These are phyloP conservation scores for Hypoxylon sp. DNA, from an alignment of 2,329 filamentous ascomycete species.

Conservation along the genomic window DNA sequence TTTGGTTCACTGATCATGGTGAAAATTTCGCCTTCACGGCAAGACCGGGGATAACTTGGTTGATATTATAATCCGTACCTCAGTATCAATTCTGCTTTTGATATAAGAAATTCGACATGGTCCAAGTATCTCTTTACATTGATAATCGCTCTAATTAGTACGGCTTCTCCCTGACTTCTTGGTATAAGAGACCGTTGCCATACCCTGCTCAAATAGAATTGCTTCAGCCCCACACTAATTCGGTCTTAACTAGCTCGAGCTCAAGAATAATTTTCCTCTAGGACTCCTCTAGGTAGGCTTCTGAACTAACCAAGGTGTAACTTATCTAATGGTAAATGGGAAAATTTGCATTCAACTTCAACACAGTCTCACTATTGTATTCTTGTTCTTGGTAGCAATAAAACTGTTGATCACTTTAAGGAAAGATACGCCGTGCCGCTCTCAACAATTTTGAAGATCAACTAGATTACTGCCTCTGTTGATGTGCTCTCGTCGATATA, in stretches of 20 bases:
- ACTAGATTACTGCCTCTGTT: background rate
- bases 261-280: background rate
- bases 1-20: background rate
- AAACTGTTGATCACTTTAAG: background rate
- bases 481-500: background rate
- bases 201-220: too few species aligned
- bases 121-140: too few species aligned
- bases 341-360: background rate
- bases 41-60: background rate
- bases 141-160: too few species aligned
- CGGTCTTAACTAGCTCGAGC: too few species aligned
- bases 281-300: background rate
- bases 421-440: background rate
- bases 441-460: background rate
- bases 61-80: background rate
- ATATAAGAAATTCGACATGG: too few species aligned
- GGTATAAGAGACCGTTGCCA: too few species aligned
- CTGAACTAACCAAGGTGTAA: background rate
- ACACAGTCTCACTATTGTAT: background rate
- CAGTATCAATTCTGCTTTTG: too few species aligned
- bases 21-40: background rate
- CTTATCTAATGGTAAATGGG: background rate
- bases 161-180: too few species aligned
- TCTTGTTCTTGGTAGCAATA: background rate
- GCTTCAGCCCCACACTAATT: too few species aligned